Evolutionary conservation across 257 asterid genomes (phyloP), one percentile per base, ranked within the genome.

Genomic region (Euphrasia confusa): DNA sequence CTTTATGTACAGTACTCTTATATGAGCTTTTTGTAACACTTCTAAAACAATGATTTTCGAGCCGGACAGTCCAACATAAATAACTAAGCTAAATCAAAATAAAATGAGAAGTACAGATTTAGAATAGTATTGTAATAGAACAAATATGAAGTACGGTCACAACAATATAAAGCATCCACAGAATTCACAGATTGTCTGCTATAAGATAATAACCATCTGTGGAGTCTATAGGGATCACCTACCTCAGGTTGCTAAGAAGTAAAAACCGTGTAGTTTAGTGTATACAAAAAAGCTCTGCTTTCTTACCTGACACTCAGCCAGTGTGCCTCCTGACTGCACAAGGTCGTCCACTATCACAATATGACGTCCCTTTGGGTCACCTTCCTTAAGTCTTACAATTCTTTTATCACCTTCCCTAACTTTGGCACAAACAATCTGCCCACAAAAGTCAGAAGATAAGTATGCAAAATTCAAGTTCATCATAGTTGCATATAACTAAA

Each of bases 311-410:
- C 98, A 91, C 76, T 91, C 96, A 35, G 73, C 54, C 42, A 91
- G 75, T 13, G 98, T 88, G 78, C 98, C 92, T 47, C 98, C 98
- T 63, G 98, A 91, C 78, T 91, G 98, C 35, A 91, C 98, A 65
- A 91, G 96, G 76, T 91, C 98, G 67, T 91, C 98, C 67, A 91
- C 98, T 74, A 91, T 91, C 84, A 91, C 96, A 64, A 91, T 95
- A 55, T 91, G 98, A 37, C 87, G 96, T 63, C 95, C 95, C 61
- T 79, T 78, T n/a, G 96, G 89, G 12, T 88, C 86, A 49, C 98
- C 98, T 74, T 91, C 98, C 83, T 88, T 91, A 48, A 91, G 56
- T 70, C 95, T 81, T 27, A 91, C 98, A 27, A 86, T 80, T 68
- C 98, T 79, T 61, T 86, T 88, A 65, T 91, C 89, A 6, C 95